A percentile compares a stretch with the other conserved stretches of the same genome.
These are phyloP conservation scores for Hemileccinum impolitum DNA, from an alignment of 768 basidiomycete genomes.

Conservation along the genomic window DNA sequence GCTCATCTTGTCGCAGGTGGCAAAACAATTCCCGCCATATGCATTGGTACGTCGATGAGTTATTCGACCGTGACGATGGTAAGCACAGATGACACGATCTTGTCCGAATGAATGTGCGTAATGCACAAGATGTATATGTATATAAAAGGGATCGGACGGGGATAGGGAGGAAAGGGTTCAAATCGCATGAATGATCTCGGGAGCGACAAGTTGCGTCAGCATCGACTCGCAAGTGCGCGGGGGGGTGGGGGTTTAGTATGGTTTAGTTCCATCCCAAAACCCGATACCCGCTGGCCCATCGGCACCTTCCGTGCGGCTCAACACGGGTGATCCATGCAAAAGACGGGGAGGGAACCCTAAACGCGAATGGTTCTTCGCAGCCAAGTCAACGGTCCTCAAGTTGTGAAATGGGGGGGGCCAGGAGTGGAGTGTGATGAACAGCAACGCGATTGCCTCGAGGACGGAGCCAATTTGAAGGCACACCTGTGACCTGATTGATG, in stretches of 20 bases:
- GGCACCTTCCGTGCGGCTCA: slow-evolving; percentile 7
- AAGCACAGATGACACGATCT: slow-evolving; percentile 10
- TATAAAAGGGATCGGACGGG: slow-evolving; percentile 14
- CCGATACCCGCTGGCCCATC: slow-evolving; percentile 5
- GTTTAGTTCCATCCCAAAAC: slow-evolving; percentile 3
- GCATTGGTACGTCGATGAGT: slow-evolving; percentile 3
- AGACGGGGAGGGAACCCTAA: slow-evolving; percentile 7
- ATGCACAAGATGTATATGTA: slow-evolving; percentile 7
- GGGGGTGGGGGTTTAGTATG: too few relatives aligned
- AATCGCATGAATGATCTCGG: slow-evolving; percentile 23
- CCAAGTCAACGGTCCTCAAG: slow-evolving; percentile 11
- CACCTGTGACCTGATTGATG: slow-evolving; percentile 8
- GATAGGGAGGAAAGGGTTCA: slow-evolving; percentile 13
- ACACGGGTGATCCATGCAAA: neutral
- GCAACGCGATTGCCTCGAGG: slow-evolving; percentile 36
- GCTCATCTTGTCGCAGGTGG: slow-evolving; percentile 10
- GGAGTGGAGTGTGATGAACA: slow-evolving; percentile 20
- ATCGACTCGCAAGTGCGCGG: neutral
- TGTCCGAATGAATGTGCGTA: neutral
- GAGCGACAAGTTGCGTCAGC: slow-evolving; percentile 21
- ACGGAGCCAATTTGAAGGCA: slow-evolving; percentile 26
- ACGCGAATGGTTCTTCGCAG: slow-evolving; percentile 8
- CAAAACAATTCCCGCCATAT: slow-evolving; percentile 11
- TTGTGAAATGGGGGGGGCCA: slow-evolving; percentile 7
- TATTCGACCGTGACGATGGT: too few relatives aligned